Evolutionary conservation across 352 stramenopile genomes (phyloP).

Genomic region (Phytopythium oedochilum): DNA sequence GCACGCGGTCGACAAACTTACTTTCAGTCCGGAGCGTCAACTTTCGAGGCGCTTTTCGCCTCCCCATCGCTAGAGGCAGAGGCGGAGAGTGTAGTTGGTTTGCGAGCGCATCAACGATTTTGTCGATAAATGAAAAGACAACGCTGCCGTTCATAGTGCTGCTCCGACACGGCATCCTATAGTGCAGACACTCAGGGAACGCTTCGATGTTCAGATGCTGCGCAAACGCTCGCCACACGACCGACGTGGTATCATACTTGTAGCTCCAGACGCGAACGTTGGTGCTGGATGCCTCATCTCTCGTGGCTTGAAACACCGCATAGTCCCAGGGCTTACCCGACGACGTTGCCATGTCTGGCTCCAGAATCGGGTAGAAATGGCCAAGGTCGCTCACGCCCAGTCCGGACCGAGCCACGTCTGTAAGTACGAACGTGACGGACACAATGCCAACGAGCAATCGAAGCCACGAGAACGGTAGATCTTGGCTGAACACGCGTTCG

Average conservation of each 20-base stretch:
- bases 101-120: slow-evolving; percentile 15
- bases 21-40: slow-evolving; percentile 14
- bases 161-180: slow-evolving; percentile 10
- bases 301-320: slow-evolving; percentile 13
- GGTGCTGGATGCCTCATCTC: background rate
- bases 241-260: slow-evolving; percentile 35
- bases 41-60: background rate
- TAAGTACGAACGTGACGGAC: slow-evolving; percentile 24
- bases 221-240: slow-evolving; percentile 23
- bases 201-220: slow-evolving; percentile 7
- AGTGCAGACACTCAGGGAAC: slow-evolving; percentile 29
- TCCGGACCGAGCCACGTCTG: slow-evolving; percentile 23
- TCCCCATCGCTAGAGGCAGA: background rate
- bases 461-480: slow-evolving; percentile 25
- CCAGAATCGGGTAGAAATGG: slow-evolving; percentile 13
- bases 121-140: slow-evolving; percentile 30
- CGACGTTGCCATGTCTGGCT: slow-evolving; percentile 21
- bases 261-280: slow-evolving; percentile 25
- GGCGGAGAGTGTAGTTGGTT: background rate
- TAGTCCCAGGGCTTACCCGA: slow-evolving; percentile 25
- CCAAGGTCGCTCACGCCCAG: slow-evolving; percentile 15
- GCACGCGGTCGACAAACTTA: slow-evolving; percentile 32
- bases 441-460: slow-evolving; percentile 15
- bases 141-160: slow-evolving; percentile 9
- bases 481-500: slow-evolving; percentile 17